Percentiles rank a stretch among this genome's conserved stretches.
Evolutionary conservation across 371 early-diverging fungal genomes (phyloP).

Genomic region (Homolaphlyctis polyrhiza): DNA sequence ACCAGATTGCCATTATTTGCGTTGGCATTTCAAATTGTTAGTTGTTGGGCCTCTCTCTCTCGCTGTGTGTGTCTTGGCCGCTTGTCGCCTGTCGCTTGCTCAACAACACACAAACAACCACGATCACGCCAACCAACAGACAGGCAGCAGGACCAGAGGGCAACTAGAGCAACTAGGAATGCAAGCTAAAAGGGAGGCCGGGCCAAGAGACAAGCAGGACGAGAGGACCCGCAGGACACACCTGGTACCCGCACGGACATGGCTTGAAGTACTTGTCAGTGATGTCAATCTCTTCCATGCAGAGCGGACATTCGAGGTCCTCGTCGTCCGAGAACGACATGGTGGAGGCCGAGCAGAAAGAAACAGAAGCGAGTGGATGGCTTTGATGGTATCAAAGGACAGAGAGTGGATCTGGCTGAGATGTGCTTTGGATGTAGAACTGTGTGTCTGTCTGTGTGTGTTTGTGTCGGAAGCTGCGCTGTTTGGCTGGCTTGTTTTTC

Average conservation of each 20-base stretch:
- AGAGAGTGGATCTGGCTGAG: background rate
- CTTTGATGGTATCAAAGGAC: background rate
- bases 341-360: background rate
- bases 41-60: no score
- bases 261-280: constrained; percentile 92
- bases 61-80: no score
- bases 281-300: constrained; percentile 95
- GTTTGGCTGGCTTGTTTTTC: no score
- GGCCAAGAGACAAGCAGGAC: background rate
- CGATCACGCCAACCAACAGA: no score
- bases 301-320: constrained; percentile 91
- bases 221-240: constrained; percentile 26
- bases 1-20: no score
- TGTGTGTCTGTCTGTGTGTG: no score
- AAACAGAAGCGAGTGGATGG: background rate
- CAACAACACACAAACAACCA: no score
- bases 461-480: no score
- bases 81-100: no score
- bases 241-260: constrained; percentile 97
- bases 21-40: no score
- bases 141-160: background rate
- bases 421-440: no score
- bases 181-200: no score
- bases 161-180: background rate
- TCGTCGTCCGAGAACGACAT: constrained; percentile 57